phyloP scores from a whole-genome alignment of 108 stramenopile genomes.

The Cyclotella cryptica region DNA sequence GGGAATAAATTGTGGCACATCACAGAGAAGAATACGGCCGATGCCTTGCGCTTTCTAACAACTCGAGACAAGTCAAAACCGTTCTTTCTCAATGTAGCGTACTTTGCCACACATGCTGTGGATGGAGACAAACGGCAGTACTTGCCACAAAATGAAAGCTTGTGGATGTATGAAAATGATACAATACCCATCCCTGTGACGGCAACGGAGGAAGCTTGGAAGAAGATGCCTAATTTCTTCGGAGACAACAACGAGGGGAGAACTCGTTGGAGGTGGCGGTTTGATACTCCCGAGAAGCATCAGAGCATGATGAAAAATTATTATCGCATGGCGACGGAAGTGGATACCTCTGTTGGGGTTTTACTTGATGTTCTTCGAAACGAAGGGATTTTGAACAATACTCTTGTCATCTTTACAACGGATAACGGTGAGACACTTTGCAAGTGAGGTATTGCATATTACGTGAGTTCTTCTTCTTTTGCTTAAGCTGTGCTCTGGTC shows the following conservation, averaged over 20 bases:
- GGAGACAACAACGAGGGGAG: constrained; percentile 74
- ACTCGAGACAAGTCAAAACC: constrained; percentile 60
- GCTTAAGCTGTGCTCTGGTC: neutral
- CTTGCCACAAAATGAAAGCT: constrained; percentile 58
- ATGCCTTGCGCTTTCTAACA: constrained; percentile 67
- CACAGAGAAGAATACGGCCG: constrained; percentile 72
- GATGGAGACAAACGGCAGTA: constrained; percentile 63
- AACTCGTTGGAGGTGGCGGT: constrained; percentile 68
- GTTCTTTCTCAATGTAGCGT: constrained; percentile 80
- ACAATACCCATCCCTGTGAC: constrained; percentile 65
- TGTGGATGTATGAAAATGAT: constrained; percentile 64
- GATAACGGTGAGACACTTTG: constrained; percentile 50
- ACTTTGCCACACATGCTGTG: constrained; percentile 82
- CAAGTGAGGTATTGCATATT: neutral
- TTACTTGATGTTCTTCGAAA: constrained; percentile 57
- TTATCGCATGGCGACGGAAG: constrained; percentile 84
- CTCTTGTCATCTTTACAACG: constrained; percentile 76
- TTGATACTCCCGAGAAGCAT: constrained; percentile 64
- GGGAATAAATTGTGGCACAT: constrained; percentile 52
- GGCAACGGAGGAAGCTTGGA: constrained; percentile 54
- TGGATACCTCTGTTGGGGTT: constrained; percentile 67
- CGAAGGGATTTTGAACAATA: constrained; percentile 62
- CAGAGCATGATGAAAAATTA: constrained; percentile 80
- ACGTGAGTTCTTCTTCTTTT: neutral
- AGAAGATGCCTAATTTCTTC: constrained; percentile 65